Evolutionary conservation across 345 rosid species (phyloP), one percentile per base, ranked within the genome.

Genomic region (Erucastrum elatum): DNA sequence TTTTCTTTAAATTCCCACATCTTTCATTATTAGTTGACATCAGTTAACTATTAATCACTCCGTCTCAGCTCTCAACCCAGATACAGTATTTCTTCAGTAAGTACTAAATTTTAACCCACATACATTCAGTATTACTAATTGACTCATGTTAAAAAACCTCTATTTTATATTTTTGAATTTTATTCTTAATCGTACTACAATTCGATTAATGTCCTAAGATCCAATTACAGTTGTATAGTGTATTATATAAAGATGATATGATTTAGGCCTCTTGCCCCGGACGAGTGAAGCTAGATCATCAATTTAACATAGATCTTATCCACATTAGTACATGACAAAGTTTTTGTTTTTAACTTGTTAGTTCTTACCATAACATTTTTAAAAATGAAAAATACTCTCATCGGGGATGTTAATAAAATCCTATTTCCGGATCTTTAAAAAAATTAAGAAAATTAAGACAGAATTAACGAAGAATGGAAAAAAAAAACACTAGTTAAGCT

Each of bases 401-500:
- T n/a, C 71, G 44, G 62, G 55, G 44, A 64, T 80, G 64, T 64
- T 64, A 64, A 61, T 60, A 71, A 75, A 76, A 46, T 72, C 74
- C 55, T 66, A 66, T 53, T 65, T 76, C 69, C 66, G 70, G 65
- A 81, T 66, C 21, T 21, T 39, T 13, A 60, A 35, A 72, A 8
- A 21, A 41, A 8, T 71, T 8, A 72, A 75, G 63, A 49, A 68
- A 77, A 74, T 83, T 70, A 61, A 72, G 78, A 64, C 51, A 55
- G 16, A 55, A 69, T 74, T 15, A 75, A 64, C 12, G 8, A 72
- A 60, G 31, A 59, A 10, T 39, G 56, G 5, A 44, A 27, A 26
- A 31, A 16, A 8, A 41, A 31, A 25, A 35, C 16, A 69, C 6
- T 70, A 81, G 29, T 70, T 80, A 90, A 74, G 59, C 84, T 92